Evolutionary conservation across 1,284 basidiomycete species (phyloP).

Genomic region (Termitomyces sp.): DNA sequence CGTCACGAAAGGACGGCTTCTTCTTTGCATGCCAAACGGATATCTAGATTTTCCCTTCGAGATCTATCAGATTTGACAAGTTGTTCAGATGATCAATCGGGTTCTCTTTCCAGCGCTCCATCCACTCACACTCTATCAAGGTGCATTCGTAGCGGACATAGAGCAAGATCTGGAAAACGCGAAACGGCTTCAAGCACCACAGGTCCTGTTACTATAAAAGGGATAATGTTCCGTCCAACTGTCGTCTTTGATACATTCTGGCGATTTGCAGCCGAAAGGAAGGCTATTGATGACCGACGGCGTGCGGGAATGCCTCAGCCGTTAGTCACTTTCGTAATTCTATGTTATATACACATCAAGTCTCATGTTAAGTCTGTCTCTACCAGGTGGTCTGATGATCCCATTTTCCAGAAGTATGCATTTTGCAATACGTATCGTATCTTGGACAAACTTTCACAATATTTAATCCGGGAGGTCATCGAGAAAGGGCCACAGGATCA

Average conservation of each 20-base stretch:
- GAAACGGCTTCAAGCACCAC: neutral
- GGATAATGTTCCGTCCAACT: constrained; percentile 36
- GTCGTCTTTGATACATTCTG: constrained; percentile 58
- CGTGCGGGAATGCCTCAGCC: constrained; percentile 41
- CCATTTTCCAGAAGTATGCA: constrained; percentile 39
- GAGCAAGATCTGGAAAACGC: neutral
- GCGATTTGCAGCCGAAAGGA: constrained; percentile 49
- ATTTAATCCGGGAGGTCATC: constrained; percentile 53
- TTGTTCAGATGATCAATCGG: constrained; percentile 3
- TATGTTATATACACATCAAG: constrained; percentile 6
- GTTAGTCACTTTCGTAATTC: constrained; percentile 29
- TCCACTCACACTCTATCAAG: neutral
- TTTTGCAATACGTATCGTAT: constrained; percentile 65
- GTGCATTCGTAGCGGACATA: neutral
- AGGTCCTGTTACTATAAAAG: constrained; percentile 29
- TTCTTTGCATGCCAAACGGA: neutral
- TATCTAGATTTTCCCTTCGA: neutral
- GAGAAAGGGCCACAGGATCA: constrained; percentile 52
- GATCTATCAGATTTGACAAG: constrained; percentile 8
- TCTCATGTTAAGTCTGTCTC: constrained; percentile 9
- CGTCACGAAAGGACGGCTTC: constrained; percentile 7
- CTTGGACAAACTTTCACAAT: constrained; percentile 56
- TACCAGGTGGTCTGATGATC: constrained; percentile 53
- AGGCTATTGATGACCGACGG: constrained; percentile 49
- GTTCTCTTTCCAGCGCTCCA: neutral